Base-by-base conservation (phyloP, 257 asterid species). In the Forsythia viridissima region DNA sequence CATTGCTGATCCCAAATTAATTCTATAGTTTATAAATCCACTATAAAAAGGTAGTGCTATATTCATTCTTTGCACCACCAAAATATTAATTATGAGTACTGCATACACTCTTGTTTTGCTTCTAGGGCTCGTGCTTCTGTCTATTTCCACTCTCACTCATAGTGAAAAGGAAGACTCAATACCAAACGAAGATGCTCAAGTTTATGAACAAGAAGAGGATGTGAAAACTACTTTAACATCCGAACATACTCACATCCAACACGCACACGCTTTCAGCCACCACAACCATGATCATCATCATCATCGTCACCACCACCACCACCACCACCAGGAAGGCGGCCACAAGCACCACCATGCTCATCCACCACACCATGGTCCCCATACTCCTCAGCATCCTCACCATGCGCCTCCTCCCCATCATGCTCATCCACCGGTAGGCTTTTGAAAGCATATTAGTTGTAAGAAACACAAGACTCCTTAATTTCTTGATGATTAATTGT, bases 191-290 rank as follows among this genome's bases (percentile, higher is more conserved):
- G 15, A 40, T 3, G 44, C 38, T 0, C 36, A 6, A 41, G 59
- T 72, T 21, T 16, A 72, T 12, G 65, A 76, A 37, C 77, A 77
- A 16, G 77, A 79, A 16, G 77, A 79, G 4, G 82, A 77, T 0
- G 74, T 73, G 34, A 73, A 18, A 77, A 3, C 12, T 73, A 7
- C 72, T 15, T 30, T 30, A 30, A 30, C 34, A 30, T 30, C 34
- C 34, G 34, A 30, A 30, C 8, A 0, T 16, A 9, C 3, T 55
- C 3, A 55, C 30, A 55, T 55, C 30, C 21, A 55, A n/a, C 30
- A n/a, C 4, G 65, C 65, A 3, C 65, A 18, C 8, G 65, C 65
- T 55, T 30, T 24, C 21, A n/a, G 10, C 8, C 65, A 5, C 30
- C 65, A 55, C 30, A 55, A n/a, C 37, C 69, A 65, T 73, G 48